Evolutionary conservation across 2,329 filamentous ascomycete species (phyloP).

Genomic region (Ilyonectria sp.): DNA sequence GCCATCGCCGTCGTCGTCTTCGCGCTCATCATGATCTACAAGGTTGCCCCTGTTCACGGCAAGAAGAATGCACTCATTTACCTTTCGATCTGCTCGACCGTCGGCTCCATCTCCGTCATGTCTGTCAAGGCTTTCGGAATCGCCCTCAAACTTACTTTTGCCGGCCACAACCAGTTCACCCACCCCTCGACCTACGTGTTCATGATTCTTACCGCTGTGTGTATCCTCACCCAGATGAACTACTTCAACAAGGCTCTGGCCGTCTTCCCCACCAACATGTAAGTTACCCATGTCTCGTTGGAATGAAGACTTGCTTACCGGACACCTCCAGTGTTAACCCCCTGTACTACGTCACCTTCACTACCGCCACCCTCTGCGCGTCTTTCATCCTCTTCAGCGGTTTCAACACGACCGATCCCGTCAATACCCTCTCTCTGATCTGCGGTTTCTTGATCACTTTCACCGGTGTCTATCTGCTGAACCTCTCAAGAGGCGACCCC

Average conservation of each 20-base stretch:
- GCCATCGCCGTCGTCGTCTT: slow-evolving; percentile 85
- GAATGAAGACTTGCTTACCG: slow-evolving; percentile 5
- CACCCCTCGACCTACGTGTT: slow-evolving; percentile 98
- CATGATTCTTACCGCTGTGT: slow-evolving; percentile 91
- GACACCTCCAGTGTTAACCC: slow-evolving; percentile 83
- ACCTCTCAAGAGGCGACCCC: slow-evolving; percentile 93
- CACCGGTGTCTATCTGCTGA: slow-evolving; percentile 94
- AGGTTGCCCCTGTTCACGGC: slow-evolving; percentile 88
- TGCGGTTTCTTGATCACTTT: slow-evolving; percentile 97
- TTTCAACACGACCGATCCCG: slow-evolving; percentile 93
- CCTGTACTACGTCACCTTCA: slow-evolving; percentile 98
- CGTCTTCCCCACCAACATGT: slow-evolving; percentile 98
- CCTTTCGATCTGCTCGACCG: slow-evolving; percentile 97
- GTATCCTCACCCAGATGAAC: slow-evolving; percentile 99
- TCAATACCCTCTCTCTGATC: slow-evolving; percentile 93
- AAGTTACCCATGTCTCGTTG: slow-evolving; percentile 55
- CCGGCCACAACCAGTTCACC: slow-evolving; percentile 94
- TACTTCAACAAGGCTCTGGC: slow-evolving; percentile 99
- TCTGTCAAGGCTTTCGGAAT: slow-evolving; percentile 99
- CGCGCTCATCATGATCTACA: slow-evolving; percentile 96
- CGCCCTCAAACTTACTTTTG: slow-evolving; percentile 93
- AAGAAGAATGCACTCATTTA: slow-evolving; percentile 97
- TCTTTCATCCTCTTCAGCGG: slow-evolving; percentile 97
- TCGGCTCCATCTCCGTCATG: slow-evolving; percentile 98
- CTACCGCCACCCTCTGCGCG: slow-evolving; percentile 91